Percentiles rank a stretch among this genome's conserved stretches.
phyloP scores from a whole-genome alignment of 2,329 filamentous ascomycete genomes.

The Alternaria solani region DNA sequence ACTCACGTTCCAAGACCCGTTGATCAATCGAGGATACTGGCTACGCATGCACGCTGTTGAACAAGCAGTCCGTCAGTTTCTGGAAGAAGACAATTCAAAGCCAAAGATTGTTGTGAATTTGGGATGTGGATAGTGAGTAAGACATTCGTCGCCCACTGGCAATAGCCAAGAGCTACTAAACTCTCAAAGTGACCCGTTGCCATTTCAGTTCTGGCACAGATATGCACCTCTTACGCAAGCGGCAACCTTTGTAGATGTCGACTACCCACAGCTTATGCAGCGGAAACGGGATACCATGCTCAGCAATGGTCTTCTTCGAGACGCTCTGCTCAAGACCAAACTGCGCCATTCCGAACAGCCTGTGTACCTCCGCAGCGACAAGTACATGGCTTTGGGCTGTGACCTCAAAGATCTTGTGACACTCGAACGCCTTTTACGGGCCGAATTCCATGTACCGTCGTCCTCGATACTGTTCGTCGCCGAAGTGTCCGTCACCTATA shows the following conservation, averaged over 20 bases:
- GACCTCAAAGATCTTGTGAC: conserved; percentile 74
- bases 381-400: conserved; percentile 82
- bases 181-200: conserved; percentile 76
- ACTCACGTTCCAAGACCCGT: conserved; percentile 61
- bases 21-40: conserved; percentile 92
- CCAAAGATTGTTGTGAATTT: conserved; percentile 81
- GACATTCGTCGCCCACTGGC: conserved; percentile 18
- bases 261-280: conserved; percentile 80
- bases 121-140: conserved; percentile 86
- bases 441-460: conserved; percentile 64
- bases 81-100: conserved; percentile 64
- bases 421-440: conserved; percentile 67
- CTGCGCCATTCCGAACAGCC: conserved; percentile 38
- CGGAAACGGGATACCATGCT: conserved; percentile 76
- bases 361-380: conserved; percentile 60
- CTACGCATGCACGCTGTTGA: conserved; percentile 85
- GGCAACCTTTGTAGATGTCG: conserved; percentile 80
- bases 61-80: conserved; percentile 74
- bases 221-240: conserved; percentile 67
- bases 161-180: conserved; percentile 22
- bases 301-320: conserved; percentile 57
- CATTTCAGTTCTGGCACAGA: conserved; percentile 80
- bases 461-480: conserved; percentile 80
- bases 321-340: conserved; percentile 41
- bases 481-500: conserved; percentile 91